A percentile compares a stretch with the other conserved stretches of the same genome.
Evolutionary conservation across 2,329 filamentous ascomycete genomes (phyloP).

Genomic region (Colletotrichum caudatum): DNA sequence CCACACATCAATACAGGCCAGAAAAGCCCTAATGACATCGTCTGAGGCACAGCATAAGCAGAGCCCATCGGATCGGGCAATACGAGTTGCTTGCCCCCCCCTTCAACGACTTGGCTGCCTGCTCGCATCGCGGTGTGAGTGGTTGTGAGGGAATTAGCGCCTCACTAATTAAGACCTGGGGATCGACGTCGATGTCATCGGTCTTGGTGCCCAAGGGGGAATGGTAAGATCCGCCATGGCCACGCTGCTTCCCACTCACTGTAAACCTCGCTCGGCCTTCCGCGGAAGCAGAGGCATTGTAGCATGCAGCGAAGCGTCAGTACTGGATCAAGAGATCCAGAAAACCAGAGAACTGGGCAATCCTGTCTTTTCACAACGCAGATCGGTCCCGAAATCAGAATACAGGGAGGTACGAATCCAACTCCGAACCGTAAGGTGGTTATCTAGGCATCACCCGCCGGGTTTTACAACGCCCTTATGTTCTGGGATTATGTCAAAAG

Average conservation of each 20-base stretch:
- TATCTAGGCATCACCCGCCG: background rate
- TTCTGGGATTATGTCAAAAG: background rate
- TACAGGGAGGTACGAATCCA: background rate
- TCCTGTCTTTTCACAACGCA: background rate
- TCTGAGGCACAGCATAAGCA: conserved; percentile 25
- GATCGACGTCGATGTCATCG: conserved; percentile 40
- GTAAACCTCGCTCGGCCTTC: conserved; percentile 1
- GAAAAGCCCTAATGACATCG: conserved; percentile 27
- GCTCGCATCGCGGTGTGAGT: background rate
- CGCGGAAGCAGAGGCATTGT: conserved; percentile 2
- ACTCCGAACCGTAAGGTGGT: background rate
- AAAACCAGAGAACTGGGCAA: conserved; percentile 15
- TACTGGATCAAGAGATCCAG: background rate
- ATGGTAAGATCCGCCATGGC: conserved; percentile 25
- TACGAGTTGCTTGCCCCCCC: conserved; percentile 20
- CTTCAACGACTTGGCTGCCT: background rate
- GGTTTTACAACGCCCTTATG: conserved; percentile 2
- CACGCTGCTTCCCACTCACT: background rate
- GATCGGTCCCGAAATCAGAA: conserved; percentile 9
- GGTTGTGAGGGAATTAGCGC: background rate
- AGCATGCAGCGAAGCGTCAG: background rate
- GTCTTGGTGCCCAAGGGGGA: conserved; percentile 30
- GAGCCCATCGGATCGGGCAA: background rate
- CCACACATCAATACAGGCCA: conserved; percentile 5
- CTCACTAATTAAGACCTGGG: background rate